These are phyloP conservation scores for Colletotrichum australisinense DNA, from an alignment of 2,329 filamentous ascomycete species.

Conservation along the genomic window DNA sequence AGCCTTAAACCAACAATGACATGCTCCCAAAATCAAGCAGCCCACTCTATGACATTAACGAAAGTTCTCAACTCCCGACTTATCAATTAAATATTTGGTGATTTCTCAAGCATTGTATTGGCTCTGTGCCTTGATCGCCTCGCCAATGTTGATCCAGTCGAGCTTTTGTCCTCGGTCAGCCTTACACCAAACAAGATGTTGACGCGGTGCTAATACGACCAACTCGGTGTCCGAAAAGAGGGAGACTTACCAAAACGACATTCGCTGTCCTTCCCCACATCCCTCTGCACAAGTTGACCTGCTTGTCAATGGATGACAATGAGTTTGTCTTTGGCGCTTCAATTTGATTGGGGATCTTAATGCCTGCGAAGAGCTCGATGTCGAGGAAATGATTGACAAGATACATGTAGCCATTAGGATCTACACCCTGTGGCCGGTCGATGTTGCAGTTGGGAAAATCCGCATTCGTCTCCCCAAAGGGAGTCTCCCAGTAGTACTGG, in stretches of 20 bases:
- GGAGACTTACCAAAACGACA: conserved; percentile 49
- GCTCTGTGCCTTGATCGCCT: conserved; percentile 51
- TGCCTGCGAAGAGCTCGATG: conserved; percentile 44
- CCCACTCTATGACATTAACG: neutral
- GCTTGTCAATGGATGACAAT: conserved; percentile 42
- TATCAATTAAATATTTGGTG: neutral
- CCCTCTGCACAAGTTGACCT: conserved; percentile 43
- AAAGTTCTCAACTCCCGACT: neutral
- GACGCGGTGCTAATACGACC: neutral
- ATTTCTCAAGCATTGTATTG: conserved; percentile 47
- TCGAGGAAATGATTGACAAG: conserved; percentile 56
- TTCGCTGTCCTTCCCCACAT: conserved; percentile 42
- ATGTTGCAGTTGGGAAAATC: conserved; percentile 74
- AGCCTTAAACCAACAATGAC: neutral
- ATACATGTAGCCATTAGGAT: conserved; percentile 54
- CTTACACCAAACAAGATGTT: neutral
- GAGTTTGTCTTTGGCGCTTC: conserved; percentile 50
- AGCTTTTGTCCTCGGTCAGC: conserved; percentile 45
- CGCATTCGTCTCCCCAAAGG: conserved; percentile 70
- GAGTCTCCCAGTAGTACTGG: conserved; percentile 77
- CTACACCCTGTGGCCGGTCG: conserved; percentile 65
- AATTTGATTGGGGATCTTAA: conserved; percentile 48
- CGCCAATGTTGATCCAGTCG: conserved; percentile 55
- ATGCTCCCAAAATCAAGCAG: neutral
- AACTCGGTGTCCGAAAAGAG: neutral